phyloP scores from a whole-genome alignment of 192 early-diverging fungal genomes.

The Coemansia sp. region DNA sequence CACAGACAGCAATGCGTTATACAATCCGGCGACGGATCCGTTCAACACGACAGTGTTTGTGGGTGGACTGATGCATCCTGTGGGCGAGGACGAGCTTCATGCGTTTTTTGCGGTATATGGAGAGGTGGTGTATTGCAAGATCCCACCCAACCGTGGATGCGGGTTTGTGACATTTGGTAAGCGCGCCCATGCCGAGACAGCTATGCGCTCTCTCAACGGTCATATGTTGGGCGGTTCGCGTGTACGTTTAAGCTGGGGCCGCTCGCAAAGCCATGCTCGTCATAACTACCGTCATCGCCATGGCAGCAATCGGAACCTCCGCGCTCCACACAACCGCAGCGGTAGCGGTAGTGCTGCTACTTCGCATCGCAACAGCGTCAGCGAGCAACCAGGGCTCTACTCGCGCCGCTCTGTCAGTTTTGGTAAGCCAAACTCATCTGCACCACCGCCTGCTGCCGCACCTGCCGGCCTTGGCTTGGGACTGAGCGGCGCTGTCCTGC shows the following conservation, averaged over 20 bases:
- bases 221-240: slow-evolving; percentile 75
- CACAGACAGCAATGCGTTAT: slow-evolving; percentile 35
- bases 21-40: slow-evolving; percentile 65
- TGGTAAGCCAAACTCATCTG: slow-evolving; percentile 21
- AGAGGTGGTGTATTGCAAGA: slow-evolving; percentile 90
- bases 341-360: slow-evolving; percentile 38
- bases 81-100: slow-evolving; percentile 85
- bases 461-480: slow-evolving; percentile 34
- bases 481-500: slow-evolving; percentile 33
- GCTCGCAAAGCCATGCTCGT: slow-evolving; percentile 52
- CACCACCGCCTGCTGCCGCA: slow-evolving; percentile 11
- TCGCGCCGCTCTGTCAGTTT: slow-evolving; percentile 46
- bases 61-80: slow-evolving; percentile 80
- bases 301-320: slow-evolving; percentile 29
- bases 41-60: slow-evolving; percentile 98
- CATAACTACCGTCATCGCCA: slow-evolving; percentile 48
- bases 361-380: slow-evolving; percentile 46
- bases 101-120: slow-evolving; percentile 85
- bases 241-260: slow-evolving; percentile 74
- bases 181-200: slow-evolving; percentile 80
- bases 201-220: slow-evolving; percentile 89
- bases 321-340: slow-evolving; percentile 27
- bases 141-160: slow-evolving; percentile 92
- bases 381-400: slow-evolving; percentile 32
- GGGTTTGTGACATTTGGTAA: slow-evolving; percentile 93